Conservation (phyloP, 148 eudicot species). For the Rheum nobile region DNA sequence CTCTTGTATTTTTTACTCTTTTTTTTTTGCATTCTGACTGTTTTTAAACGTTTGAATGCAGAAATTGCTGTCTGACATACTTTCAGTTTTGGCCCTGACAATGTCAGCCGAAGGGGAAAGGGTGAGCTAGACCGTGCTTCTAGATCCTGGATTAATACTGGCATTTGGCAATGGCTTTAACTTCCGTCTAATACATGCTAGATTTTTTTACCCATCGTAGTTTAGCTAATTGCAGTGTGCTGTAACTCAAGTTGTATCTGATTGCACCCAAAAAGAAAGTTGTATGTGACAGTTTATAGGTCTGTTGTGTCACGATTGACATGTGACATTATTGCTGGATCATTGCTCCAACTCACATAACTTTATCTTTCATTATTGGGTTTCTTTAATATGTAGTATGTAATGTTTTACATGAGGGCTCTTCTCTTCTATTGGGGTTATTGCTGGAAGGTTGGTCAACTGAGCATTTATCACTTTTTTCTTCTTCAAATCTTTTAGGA, state of each 20-base stretch:
- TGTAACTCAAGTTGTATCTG: not conserved
- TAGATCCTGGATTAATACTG: not conserved
- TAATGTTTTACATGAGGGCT: not conserved
- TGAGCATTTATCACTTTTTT: not conserved
- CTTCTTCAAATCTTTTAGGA: slow-evolving; percentile 33
- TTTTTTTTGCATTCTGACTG: not conserved
- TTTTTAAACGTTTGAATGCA: slow-evolving; percentile 12
- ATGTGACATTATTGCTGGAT: not conserved
- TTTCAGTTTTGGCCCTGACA: slow-evolving; percentile 92
- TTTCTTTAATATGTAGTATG: not conserved
- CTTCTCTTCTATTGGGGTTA: not conserved
- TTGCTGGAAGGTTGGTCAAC: not conserved
- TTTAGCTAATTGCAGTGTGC: not conserved
- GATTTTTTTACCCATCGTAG: not conserved
- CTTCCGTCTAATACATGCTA: not conserved
- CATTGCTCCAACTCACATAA: not conserved
- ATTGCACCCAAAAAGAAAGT: not conserved
- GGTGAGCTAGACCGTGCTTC: slow-evolving; percentile 29
- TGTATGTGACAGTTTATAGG: not conserved
- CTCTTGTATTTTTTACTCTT: too few relatives aligned
- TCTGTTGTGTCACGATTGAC: not conserved
- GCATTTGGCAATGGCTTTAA: not conserved
- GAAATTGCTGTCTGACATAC: slow-evolving; percentile 85
- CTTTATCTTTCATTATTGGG: not conserved
- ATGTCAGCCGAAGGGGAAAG: slow-evolving; percentile 94